Evolutionary conservation across 495 filamentous ascomycete genomes (phyloP).

Genomic region (Xanthoparmelia taractica): DNA sequence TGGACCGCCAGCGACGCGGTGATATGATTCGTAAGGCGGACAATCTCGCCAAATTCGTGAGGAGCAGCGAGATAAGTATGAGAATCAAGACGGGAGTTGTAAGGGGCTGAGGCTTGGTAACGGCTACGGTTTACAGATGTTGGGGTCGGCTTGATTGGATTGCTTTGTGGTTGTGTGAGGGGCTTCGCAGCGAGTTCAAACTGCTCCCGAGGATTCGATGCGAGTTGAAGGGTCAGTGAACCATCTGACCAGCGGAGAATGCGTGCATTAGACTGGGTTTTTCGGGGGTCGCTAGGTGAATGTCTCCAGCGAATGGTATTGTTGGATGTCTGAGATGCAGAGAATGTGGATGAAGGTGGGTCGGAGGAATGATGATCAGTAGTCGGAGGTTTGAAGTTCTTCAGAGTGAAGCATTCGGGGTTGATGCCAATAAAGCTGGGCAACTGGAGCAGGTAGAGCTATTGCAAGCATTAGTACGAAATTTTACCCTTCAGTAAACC

Average conservation of each 20-base stretch:
- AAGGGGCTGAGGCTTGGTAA: constrained; percentile 33
- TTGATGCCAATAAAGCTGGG: constrained; percentile 73
- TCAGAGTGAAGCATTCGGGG: constrained; percentile 62
- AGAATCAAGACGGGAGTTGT: constrained; percentile 63
- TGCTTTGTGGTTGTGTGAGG: constrained; percentile 56
- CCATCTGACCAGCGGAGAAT: constrained; percentile 80
- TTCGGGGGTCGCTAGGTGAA: constrained; percentile 50
- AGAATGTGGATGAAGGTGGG: constrained; percentile 37
- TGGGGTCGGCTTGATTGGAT: constrained; percentile 43
- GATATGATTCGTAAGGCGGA: constrained; percentile 72
- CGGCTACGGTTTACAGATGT: constrained; percentile 26
- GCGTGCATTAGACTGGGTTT: constrained; percentile 67
- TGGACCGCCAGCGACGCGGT: constrained; percentile 66
- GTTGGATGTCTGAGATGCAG: constrained; percentile 56
- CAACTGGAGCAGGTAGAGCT: constrained; percentile 74
- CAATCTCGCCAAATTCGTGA: constrained; percentile 56
- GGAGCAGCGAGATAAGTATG: constrained; percentile 78
- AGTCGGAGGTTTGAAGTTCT: constrained; percentile 59
- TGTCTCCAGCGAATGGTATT: constrained; percentile 64
- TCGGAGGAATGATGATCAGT: constrained; percentile 45
- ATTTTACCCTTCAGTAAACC: neutral
- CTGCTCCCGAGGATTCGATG: constrained; percentile 63
- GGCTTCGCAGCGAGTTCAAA: constrained; percentile 70
- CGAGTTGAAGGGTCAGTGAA: constrained; percentile 70
- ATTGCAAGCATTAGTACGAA: constrained; percentile 3